A percentile compares a stretch with the other conserved stretches of the same genome.
Conservation (phyloP, 2,329 filamentous ascomycete genomes). For the Calycina marina region DNA sequence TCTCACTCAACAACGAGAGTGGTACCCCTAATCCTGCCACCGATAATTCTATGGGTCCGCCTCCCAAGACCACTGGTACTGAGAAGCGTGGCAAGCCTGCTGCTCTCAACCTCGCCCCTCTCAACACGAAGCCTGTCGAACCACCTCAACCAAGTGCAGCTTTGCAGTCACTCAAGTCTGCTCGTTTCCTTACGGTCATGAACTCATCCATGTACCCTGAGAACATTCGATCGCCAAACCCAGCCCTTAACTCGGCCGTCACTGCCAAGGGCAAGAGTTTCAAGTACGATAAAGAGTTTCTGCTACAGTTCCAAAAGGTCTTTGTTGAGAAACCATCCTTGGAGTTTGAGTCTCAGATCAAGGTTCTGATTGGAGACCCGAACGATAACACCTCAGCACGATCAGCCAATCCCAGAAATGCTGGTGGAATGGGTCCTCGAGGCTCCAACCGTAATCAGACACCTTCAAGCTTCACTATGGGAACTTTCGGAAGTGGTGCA, state of each 20-base stretch:
- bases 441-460: conserved; percentile 36
- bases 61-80: conserved; percentile 30
- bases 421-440: conserved; percentile 32
- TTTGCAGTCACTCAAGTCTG: conserved; percentile 82
- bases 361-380: conserved; percentile 66
- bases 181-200: conserved; percentile 72
- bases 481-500: conserved; percentile 41
- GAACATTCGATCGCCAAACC: conserved; percentile 79
- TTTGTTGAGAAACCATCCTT: conserved; percentile 94
- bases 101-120: conserved; percentile 70
- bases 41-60: conserved; percentile 30
- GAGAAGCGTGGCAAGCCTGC: conserved; percentile 67
- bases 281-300: conserved; percentile 89
- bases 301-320: conserved; percentile 89
- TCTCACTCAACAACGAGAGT: conserved; percentile 31
- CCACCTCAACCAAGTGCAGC: conserved; percentile 86
- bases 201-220: conserved; percentile 69
- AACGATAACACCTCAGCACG: conserved; percentile 47
- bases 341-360: conserved; percentile 87
- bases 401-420: conserved; percentile 47
- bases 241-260: conserved; percentile 70
- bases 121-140: conserved; percentile 75
- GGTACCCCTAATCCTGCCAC: conserved; percentile 28
- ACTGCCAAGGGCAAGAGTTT: conserved; percentile 69
- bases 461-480: conserved; percentile 48